Conservation (phyloP, 2,329 filamentous ascomycete species). For the Trichoderma asperellum region DNA sequence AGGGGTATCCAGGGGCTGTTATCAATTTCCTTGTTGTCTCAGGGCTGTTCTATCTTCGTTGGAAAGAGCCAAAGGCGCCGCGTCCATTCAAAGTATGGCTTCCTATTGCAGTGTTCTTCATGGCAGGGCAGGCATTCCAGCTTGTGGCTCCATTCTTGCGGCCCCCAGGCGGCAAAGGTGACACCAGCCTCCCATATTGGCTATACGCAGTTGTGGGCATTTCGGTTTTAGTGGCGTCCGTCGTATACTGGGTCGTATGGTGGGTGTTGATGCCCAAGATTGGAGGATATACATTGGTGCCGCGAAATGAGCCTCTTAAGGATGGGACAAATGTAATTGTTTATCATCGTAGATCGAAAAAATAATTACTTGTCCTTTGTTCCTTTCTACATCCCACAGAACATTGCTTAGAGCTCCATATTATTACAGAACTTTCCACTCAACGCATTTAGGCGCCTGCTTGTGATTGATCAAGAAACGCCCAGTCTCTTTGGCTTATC, state of each 20-base stretch:
- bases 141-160: slow-evolving; percentile 33
- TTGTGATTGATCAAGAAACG: too few species aligned
- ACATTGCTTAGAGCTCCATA: not conserved
- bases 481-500: not conserved
- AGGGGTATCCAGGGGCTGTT: slow-evolving; percentile 30
- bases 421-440: not conserved
- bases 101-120: slow-evolving; percentile 32
- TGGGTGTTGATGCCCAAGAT: slow-evolving; percentile 33
- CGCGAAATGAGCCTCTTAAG: slow-evolving; percentile 32
- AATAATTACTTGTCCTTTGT: not conserved
- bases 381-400: not conserved
- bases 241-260: slow-evolving; percentile 34
- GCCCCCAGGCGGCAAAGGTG: slow-evolving; percentile 32
- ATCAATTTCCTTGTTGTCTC: slow-evolving; percentile 31
- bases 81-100: slow-evolving; percentile 34
- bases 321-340: slow-evolving; percentile 35
- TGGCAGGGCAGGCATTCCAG: slow-evolving; percentile 34
- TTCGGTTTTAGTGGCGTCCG: slow-evolving; percentile 30
- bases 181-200: slow-evolving; percentile 35
- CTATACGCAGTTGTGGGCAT: slow-evolving; percentile 35
- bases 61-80: slow-evolving; percentile 28
- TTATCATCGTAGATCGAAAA: slow-evolving; percentile 31
- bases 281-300: slow-evolving; percentile 31
- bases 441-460: too few species aligned
- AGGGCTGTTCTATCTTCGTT: slow-evolving; percentile 32